These are phyloP conservation scores for Stephanodiscus triporus DNA, from an alignment of 108 stramenopile genomes.

Conservation along the genomic window DNA sequence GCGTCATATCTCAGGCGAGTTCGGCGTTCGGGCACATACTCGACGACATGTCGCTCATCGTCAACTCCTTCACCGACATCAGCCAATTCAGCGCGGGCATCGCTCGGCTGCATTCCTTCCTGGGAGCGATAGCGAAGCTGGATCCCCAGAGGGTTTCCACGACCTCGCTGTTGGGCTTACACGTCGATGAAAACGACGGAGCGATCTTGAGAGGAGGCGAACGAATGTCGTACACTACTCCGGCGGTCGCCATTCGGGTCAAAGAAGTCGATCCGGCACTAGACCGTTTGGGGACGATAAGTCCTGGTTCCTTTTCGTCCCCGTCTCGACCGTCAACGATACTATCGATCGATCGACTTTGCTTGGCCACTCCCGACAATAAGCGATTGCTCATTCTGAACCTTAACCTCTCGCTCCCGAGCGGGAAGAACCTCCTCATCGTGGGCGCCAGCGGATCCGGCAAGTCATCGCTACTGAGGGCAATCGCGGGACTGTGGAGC, in stretches of 20 bases:
- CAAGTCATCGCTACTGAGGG: slow-evolving; percentile 65
- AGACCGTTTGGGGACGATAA: no score
- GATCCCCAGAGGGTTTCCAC: slow-evolving; percentile 32
- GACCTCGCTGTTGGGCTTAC: slow-evolving; percentile 23
- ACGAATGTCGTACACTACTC: slow-evolving; percentile 1
- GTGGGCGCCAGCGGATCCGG: slow-evolving; percentile 69
- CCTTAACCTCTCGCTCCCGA: slow-evolving; percentile 49
- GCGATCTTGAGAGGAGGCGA: neutral
- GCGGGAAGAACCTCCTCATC: slow-evolving; percentile 68
- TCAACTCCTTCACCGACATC: slow-evolving; percentile 75
- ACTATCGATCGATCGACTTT: slow-evolving; percentile 49
- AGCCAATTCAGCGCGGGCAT: slow-evolving; percentile 65
- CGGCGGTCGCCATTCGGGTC: slow-evolving; percentile 21
- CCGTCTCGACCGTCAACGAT: slow-evolving; percentile 18
- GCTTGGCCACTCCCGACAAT: slow-evolving; percentile 63
- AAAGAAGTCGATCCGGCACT: slow-evolving; percentile 38
- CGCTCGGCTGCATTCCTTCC: slow-evolving; percentile 63
- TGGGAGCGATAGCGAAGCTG: slow-evolving; percentile 47
- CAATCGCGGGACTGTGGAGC: slow-evolving; percentile 85
- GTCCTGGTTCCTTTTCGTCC: slow-evolving; percentile 5
- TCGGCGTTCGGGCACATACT: slow-evolving; percentile 89
- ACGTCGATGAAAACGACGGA: slow-evolving; percentile 4
- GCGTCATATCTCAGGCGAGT: slow-evolving; percentile 52
- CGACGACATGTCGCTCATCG: slow-evolving; percentile 72
- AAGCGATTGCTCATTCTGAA: slow-evolving; percentile 52